Percentiles rank a stretch among this genome's conserved stretches.
Conservation (phyloP, 2,329 filamentous ascomycete species). For the Capronia coronata region DNA sequence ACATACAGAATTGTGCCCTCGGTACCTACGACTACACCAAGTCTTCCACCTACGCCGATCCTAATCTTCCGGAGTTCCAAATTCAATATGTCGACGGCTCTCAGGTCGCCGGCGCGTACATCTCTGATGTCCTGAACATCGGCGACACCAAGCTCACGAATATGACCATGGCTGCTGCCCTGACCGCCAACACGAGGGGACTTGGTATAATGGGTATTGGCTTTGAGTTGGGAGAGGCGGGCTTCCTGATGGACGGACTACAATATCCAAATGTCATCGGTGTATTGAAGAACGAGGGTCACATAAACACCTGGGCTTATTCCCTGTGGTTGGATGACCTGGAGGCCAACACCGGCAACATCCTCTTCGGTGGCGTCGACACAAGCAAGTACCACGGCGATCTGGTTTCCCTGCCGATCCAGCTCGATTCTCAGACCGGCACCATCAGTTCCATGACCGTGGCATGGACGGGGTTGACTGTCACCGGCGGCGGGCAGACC, state of each 20-base stretch:
- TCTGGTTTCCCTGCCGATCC: conserved; percentile 56
- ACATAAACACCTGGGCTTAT: conserved; percentile 44
- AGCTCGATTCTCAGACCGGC: conserved; percentile 47
- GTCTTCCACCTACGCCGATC: conserved; percentile 27
- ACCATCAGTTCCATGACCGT: conserved; percentile 43
- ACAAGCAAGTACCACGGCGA: conserved; percentile 63
- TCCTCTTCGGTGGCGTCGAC: conserved; percentile 77
- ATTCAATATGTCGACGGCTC: conserved; percentile 38
- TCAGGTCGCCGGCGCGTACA: conserved; percentile 35
- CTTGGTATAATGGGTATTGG: conserved; percentile 39
- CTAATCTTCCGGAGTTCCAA: conserved; percentile 29
- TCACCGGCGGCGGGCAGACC: conserved; percentile 29
- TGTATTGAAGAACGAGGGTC: conserved; percentile 53
- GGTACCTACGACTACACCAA: conserved; percentile 27
- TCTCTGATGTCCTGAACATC: conserved; percentile 34
- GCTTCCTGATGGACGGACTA: conserved; percentile 29
- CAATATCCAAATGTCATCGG: conserved; percentile 57
- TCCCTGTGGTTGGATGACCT: conserved; percentile 41
- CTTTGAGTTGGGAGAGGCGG: conserved; percentile 30
- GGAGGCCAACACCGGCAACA: conserved; percentile 59
- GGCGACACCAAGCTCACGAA: conserved; percentile 33
- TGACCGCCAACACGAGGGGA: conserved; percentile 22
- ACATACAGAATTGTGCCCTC: conserved; percentile 12
- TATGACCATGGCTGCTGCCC: conserved; percentile 36
- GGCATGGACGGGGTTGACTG: conserved; percentile 38